Evolutionary conservation across 441 rosid genomes (phyloP), one percentile per base, ranked within the genome.

Genomic region (Manihot esculenta): DNA sequence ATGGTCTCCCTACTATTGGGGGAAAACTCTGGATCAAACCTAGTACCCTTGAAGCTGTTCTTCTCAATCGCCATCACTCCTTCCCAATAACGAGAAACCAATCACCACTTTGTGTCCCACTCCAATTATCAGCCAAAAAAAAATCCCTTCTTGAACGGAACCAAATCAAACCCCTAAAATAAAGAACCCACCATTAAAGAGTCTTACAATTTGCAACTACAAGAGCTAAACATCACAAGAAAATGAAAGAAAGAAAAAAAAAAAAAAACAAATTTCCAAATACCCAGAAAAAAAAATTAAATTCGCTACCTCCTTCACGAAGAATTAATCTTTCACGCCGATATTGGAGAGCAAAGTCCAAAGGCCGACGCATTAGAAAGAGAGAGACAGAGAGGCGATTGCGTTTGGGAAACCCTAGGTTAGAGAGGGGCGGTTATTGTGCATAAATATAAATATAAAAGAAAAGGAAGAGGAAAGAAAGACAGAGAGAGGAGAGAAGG

Each of bases 41-140:
- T 85, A 35, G 93, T 81, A 51, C 81, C 85, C 85, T 85, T 93
- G 72, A 88, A 89, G 77, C 76, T 85, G 73, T 89, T 91, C 94
- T 96, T 93, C 91, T 96, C 98, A 79, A 93, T 93, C 72, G 98
- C 97, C 99, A 96, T 93, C 63, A 73, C 63, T 18, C 62, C 64
- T 44, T 73, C 64, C 64, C 68, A 64, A 26, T 42, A 74, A 72
- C 26, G 20, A 27, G 66, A 58, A 57, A 51, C 35, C 47, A 64
- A 60, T 27, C 60, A 56, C 60, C 15, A 56, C 35, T 26, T 38
- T 38, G 42, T 38, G 15, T 8, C 49, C 26, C 38, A 71, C 14
- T n/a, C 56, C 72, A 47, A 65, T n/a, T 44, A 75, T 42, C 61
- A 11, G 38, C 58, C 7, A 47, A 68, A 53, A 23, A 21, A 7